Base-by-base conservation (phyloP, 129 eudicot genomes). In the Pittosporum tobira region DNA sequence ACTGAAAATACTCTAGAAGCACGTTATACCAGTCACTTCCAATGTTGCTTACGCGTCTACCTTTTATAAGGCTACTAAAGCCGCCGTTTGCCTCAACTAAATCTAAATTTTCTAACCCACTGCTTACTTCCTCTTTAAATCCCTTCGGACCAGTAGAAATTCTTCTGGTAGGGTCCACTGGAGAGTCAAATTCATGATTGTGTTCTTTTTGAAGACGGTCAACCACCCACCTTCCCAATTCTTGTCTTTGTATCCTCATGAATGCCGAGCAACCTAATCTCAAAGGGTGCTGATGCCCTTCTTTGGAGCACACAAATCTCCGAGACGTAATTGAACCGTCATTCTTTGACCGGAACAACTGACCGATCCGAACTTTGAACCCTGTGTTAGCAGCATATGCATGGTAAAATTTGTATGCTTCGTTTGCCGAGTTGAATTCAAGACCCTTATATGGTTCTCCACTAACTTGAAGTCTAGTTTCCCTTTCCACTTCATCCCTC, bases 221-320 rank as follows among this genome's bases (percentile, higher is more conserved):
- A 54, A 87, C 96, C 9, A 77, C 81, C 96, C 96, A 87, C 52
- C 73, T 67, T 29, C 94, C 96, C 1, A 86, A 66, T 22, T 83
- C 96, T 57, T 80, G 88, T 36, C 88, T 80, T 60, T 87, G 96
- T 75, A 87, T 87, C 64, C 94, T 87, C 96, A 87, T 80, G 57
- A 66, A 87, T 26, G 94, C 96, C 37, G 94, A 84, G 68, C 96
- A 87, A 29, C 96, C 96, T 23, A 87, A 88, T 75, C 96, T 70
- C 19, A 94, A 83, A 61, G 96, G 96, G 55, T 87, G 96, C 43
- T 87, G 96, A 65, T 70, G 85, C 42, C 96, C 96, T 80, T 87
- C 96, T 62, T 83, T 87, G 6, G 96, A 87, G 81, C 96, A 87
- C 61, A 87, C 96, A 40, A 87, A 87, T 65, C 96, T 81, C 54